Evolutionary conservation across 148 eudicot species (phyloP).

Genomic region (Silene conica): DNA sequence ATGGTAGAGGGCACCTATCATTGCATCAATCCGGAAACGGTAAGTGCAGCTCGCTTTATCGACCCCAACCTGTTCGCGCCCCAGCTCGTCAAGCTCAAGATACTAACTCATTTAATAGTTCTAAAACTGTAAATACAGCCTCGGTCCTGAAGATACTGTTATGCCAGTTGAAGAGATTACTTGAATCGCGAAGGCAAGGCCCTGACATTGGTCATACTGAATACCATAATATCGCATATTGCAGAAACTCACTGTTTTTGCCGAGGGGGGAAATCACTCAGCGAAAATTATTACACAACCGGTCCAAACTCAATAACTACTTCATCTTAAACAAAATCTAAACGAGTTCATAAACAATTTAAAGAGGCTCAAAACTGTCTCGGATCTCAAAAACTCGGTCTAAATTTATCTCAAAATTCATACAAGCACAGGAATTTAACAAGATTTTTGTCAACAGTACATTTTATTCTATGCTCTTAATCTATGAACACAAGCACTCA

Average conservation of each 20-base stretch:
- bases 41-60: not conserved
- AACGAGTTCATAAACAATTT: not conserved
- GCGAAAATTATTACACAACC: not conserved
- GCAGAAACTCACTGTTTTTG: too few species aligned
- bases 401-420: too few species aligned
- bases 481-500: not conserved
- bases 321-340: not conserved
- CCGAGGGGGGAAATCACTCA: too few species aligned
- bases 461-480: not conserved
- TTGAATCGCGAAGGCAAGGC: not conserved
- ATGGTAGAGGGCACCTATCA: not conserved
- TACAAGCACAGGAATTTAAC: not conserved
- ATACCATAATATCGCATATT: too few species aligned
- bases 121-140: not conserved
- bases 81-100: not conserved
- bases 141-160: not conserved
- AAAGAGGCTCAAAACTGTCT: not conserved
- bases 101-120: not conserved
- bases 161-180: not conserved
- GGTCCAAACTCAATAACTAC: not conserved
- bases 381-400: not conserved
- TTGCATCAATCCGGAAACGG: not conserved
- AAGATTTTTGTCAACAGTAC: not conserved
- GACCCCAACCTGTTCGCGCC: not conserved
- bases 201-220: too few species aligned